These are phyloP conservation scores for Neofusicoccum ribis DNA, from an alignment of 2,329 filamentous ascomycete genomes.

Conservation along the genomic window DNA sequence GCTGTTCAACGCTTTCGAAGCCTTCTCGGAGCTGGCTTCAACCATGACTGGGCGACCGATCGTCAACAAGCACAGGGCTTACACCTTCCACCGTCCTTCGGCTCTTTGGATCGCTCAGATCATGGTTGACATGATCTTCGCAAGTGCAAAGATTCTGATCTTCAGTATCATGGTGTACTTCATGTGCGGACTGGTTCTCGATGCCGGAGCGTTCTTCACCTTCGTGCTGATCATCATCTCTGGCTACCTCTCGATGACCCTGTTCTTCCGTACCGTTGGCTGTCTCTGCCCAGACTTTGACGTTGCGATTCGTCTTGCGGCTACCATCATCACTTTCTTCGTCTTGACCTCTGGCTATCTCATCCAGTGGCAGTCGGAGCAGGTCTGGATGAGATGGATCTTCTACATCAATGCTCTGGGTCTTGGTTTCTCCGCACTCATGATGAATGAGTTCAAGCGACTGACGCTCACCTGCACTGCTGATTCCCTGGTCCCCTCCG, in stretches of 20 bases:
- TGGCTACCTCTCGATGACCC: constrained; percentile 76
- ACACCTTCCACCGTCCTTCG: constrained; percentile 79
- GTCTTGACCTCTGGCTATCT: constrained; percentile 80
- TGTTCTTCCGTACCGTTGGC: constrained; percentile 80
- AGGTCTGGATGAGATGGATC: constrained; percentile 78
- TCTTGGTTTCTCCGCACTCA: constrained; percentile 73
- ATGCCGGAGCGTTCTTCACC: constrained; percentile 79
- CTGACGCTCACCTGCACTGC: constrained; percentile 68
- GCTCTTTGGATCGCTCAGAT: constrained; percentile 84
- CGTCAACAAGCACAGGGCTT: constrained; percentile 81
- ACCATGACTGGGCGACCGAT: constrained; percentile 77
- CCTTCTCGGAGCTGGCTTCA: constrained; percentile 73
- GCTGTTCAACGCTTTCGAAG: constrained; percentile 84
- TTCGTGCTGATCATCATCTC: constrained; percentile 76
- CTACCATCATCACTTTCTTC: constrained; percentile 78
- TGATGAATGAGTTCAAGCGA: constrained; percentile 81
- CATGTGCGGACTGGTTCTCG: constrained; percentile 76
- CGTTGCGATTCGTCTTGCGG: constrained; percentile 77
- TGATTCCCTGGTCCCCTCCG: constrained; percentile 69
- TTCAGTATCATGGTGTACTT: constrained; percentile 75
- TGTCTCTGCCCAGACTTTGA: constrained; percentile 79
- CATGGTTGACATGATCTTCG: constrained; percentile 73
- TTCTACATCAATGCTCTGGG: constrained; percentile 76
- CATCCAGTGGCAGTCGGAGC: constrained; percentile 74
- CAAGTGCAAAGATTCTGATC: constrained; percentile 67